These are phyloP conservation scores for Eucalyptus dawsonii DNA, from an alignment of 345 rosid species.

Conservation along the genomic window DNA sequence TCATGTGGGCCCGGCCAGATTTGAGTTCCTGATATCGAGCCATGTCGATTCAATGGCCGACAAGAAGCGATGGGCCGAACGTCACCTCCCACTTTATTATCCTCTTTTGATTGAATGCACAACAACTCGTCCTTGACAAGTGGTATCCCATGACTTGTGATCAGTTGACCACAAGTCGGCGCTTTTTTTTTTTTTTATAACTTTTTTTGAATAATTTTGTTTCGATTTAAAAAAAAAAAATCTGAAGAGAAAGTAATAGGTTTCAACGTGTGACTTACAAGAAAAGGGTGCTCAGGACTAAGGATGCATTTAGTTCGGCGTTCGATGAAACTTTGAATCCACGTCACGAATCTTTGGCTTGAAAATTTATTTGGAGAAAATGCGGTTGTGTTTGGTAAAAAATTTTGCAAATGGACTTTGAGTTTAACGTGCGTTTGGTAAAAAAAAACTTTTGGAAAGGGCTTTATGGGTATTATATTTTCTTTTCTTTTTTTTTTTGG, in stretches of 20 bases:
- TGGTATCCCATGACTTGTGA: background rate
- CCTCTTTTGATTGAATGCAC: background rate
- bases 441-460: no score
- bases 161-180: background rate
- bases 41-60: background rate
- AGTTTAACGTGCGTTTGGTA: no score
- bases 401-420: no score
- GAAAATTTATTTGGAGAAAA: no score
- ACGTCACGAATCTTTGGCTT: no score
- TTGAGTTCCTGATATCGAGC: background rate
- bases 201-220: background rate
- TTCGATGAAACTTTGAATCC: no score
- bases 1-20: background rate
- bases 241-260: background rate
- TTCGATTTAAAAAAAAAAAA: background rate
- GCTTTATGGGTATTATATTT: no score
- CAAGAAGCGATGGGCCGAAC: background rate
- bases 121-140: background rate
- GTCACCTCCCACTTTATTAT: background rate
- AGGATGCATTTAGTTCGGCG: no score
- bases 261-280: background rate
- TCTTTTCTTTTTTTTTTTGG: no score
- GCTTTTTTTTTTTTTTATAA: rapidly evolving
- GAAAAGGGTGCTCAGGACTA: background rate
- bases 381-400: no score